phyloP scores from a whole-genome alignment of 1,284 basidiomycete species.

The Ceratobasidium theobromae region DNA sequence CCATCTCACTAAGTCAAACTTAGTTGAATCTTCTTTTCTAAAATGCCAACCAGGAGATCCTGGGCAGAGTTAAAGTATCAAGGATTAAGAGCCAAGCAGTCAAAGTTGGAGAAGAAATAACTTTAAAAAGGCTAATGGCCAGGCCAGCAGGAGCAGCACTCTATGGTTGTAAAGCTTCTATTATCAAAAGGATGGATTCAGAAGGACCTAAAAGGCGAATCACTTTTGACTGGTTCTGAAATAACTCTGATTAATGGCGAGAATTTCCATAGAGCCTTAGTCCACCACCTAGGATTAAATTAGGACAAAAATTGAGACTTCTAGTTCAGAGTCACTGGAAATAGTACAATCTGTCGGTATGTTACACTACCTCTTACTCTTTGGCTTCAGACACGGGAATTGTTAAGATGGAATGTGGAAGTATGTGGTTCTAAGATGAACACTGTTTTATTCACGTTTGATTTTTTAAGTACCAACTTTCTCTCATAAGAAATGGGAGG shows the following conservation, averaged over 20 bases:
- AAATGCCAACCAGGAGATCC: neutral
- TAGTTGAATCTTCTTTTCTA: neutral
- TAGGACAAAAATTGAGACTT: slow-evolving; percentile 33
- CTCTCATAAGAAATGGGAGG: slow-evolving; percentile 37
- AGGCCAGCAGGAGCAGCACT: slow-evolving; percentile 36
- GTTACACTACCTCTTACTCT: slow-evolving; percentile 39
- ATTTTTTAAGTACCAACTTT: slow-evolving; percentile 43
- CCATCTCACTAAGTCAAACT: no score
- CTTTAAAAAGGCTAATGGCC: neutral
- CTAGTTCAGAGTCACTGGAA: slow-evolving; percentile 40
- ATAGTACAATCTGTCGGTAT: slow-evolving; percentile 40
- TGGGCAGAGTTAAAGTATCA: neutral
- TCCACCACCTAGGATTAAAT: slow-evolving; percentile 30
- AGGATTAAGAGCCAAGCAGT: neutral
- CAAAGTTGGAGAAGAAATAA: neutral
- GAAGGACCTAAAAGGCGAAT: neutral
- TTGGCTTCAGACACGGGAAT: slow-evolving; percentile 40
- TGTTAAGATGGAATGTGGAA: slow-evolving; percentile 40
- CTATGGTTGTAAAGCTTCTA: slow-evolving; percentile 29
- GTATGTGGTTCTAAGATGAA: slow-evolving; percentile 41
- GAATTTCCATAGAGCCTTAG: neutral
- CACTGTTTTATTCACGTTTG: slow-evolving; percentile 40
- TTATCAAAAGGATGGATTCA: neutral
- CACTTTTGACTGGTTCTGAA: slow-evolving; percentile 33
- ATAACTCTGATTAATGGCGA: slow-evolving; percentile 33